Evolutionary conservation across 306 rosid species (phyloP).

Genomic region (Sechiopsis laciniata): DNA sequence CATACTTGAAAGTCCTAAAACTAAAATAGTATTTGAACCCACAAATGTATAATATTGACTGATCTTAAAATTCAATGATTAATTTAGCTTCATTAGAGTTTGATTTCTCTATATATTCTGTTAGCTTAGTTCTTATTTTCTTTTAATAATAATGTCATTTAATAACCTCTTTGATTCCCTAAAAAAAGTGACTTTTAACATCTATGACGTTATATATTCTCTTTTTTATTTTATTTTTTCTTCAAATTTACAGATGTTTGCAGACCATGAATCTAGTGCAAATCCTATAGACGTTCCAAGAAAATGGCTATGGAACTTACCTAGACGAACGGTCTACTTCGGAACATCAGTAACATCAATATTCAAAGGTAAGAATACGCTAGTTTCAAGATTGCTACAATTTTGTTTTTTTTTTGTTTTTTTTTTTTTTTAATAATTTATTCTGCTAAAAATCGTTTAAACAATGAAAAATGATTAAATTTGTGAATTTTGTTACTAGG

Average conservation of each 20-base stretch:
- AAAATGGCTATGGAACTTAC: slow-evolving; percentile 80
- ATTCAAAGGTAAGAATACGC: slow-evolving; percentile 29
- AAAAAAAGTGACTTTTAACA: not conserved
- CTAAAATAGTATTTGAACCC: too few relatives aligned
- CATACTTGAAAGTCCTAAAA: too few relatives aligned
- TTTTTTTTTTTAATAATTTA: too few relatives aligned
- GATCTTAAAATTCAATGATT: not conserved
- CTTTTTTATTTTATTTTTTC: not conserved
- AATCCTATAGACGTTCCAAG: slow-evolving; percentile 73
- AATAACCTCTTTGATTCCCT: not conserved
- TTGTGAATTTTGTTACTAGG: slow-evolving; percentile 31
- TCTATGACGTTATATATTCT: not conserved
- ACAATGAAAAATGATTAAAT: not conserved
- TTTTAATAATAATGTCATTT: too few relatives aligned
- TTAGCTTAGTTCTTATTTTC: not conserved
- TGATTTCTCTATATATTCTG: not conserved
- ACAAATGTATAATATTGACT: too few relatives aligned
- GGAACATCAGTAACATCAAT: slow-evolving; percentile 79
- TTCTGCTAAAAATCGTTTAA: too few relatives aligned
- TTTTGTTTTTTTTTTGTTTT: too few relatives aligned
- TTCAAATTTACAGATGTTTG: slow-evolving; percentile 56
- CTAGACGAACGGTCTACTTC: slow-evolving; percentile 74
- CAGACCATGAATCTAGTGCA: slow-evolving; percentile 66
- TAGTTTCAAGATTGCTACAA: too few relatives aligned
- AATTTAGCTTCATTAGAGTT: not conserved